These are phyloP conservation scores for Sarocladium oryzae DNA, from an alignment of 2,329 filamentous ascomycete species.

Conservation along the genomic window DNA sequence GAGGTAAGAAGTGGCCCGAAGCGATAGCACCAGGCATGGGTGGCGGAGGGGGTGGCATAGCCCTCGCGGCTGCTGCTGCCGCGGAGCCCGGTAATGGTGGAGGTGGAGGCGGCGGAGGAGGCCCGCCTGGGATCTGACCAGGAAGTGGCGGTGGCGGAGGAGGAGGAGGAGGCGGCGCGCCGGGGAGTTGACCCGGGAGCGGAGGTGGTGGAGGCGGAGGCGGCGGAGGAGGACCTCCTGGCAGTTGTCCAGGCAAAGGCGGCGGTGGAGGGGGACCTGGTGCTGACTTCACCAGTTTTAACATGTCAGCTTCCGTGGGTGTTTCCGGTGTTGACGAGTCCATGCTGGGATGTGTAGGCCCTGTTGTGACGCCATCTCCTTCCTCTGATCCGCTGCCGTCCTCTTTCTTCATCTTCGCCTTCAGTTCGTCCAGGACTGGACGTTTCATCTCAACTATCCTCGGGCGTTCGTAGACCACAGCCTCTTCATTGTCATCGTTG, in stretches of 20 bases:
- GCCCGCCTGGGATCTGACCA: conserved; percentile 18
- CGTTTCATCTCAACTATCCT: conserved; percentile 72
- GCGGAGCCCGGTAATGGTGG: conserved; percentile 36
- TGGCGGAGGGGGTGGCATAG: conserved; percentile 44
- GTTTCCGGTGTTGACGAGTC: conserved; percentile 65
- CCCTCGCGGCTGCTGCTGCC: conserved; percentile 25
- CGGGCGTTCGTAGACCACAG: conserved; percentile 69
- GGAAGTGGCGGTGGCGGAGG: conserved; percentile 27
- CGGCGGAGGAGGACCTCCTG: conserved; percentile 30
- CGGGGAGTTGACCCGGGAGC: conserved; percentile 19
- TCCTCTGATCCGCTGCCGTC: conserved; percentile 70
- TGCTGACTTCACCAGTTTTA: conserved; percentile 39
- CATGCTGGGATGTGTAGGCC: conserved; percentile 67
- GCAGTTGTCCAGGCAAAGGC: conserved; percentile 39
- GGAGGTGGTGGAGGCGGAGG: conserved; percentile 26
- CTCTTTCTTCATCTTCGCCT: conserved; percentile 65
- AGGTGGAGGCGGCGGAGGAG: conserved; percentile 31
- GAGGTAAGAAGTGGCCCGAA: conserved; percentile 70
- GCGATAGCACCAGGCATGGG: conserved; percentile 58
- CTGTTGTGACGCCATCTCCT: conserved; percentile 62
- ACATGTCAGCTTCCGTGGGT: conserved; percentile 52
- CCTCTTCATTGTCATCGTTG: conserved; percentile 49
- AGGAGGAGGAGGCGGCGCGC: conserved; percentile 25
- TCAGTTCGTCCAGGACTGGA: conserved; percentile 64
- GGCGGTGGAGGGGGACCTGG: conserved; percentile 35